These are phyloP conservation scores for Sphaerobolus stellatus DNA, from an alignment of 1,284 basidiomycete species.

Conservation along the genomic window DNA sequence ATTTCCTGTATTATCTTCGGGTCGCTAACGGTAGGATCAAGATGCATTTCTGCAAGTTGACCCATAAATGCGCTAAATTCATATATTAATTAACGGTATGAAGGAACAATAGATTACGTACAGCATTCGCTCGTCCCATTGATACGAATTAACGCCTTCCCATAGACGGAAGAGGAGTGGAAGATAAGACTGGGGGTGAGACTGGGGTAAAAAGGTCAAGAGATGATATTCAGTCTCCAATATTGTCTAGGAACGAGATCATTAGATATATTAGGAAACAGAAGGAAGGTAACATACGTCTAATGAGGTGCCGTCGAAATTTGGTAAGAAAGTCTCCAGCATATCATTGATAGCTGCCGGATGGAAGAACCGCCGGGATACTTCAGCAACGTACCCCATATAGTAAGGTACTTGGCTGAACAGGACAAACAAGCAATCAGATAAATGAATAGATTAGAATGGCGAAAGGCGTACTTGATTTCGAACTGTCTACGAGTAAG, in stretches of 20 bases:
- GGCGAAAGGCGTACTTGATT: slow-evolving; percentile 57
- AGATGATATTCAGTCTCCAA: slow-evolving; percentile 81
- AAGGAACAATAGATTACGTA: slow-evolving; percentile 11
- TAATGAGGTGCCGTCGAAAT: slow-evolving; percentile 71
- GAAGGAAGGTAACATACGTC: slow-evolving; percentile 51
- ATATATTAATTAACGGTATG: neutral
- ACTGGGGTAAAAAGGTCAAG: slow-evolving; percentile 75
- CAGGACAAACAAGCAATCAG: slow-evolving; percentile 2
- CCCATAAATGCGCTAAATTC: slow-evolving; percentile 55
- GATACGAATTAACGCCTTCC: slow-evolving; percentile 82
- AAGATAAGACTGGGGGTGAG: slow-evolving; percentile 78
- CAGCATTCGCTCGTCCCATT: slow-evolving; percentile 82
- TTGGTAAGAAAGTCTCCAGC: slow-evolving; percentile 78
- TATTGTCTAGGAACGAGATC: slow-evolving; percentile 49
- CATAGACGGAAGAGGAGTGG: slow-evolving; percentile 80
- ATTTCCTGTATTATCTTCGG: slow-evolving; percentile 61
- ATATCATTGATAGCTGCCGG: slow-evolving; percentile 88
- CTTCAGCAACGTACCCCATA: slow-evolving; percentile 84
- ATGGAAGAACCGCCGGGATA: slow-evolving; percentile 85
- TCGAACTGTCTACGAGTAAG: slow-evolving; percentile 81
- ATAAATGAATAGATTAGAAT: slow-evolving; percentile 18
- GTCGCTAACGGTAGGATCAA: slow-evolving; percentile 71
- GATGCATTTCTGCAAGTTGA: slow-evolving; percentile 69
- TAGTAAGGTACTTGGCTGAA: slow-evolving; percentile 74
- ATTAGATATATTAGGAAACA: neutral